These are phyloP conservation scores for Fomitopsis pulvina DNA, from an alignment of 768 basidiomycete genomes.

Conservation along the genomic window DNA sequence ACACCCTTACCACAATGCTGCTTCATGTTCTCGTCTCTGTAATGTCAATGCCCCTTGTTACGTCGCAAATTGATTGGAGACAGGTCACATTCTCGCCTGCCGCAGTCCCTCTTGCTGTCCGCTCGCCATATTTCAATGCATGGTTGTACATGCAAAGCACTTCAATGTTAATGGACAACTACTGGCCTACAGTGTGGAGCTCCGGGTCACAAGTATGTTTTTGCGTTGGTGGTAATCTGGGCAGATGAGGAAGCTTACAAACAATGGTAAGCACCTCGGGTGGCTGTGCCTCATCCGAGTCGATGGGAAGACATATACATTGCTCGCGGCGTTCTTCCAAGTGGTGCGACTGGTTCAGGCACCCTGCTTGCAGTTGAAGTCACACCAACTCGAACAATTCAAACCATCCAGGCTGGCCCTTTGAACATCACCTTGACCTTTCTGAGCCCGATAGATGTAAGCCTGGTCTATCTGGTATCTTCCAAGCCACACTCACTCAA, in stretches of 20 bases:
- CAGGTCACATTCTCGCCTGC: slow-evolving; percentile 16
- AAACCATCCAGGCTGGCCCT: slow-evolving; percentile 26
- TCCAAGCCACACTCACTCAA: not conserved
- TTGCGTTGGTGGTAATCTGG: not conserved
- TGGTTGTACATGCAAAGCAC: slow-evolving; percentile 9
- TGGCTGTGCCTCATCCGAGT: slow-evolving; percentile 15
- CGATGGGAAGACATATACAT: slow-evolving; percentile 11
- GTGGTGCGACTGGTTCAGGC: slow-evolving; percentile 4
- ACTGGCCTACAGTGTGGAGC: slow-evolving; percentile 15
- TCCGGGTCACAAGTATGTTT: not conserved
- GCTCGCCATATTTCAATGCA: slow-evolving; percentile 20
- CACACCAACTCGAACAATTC: slow-evolving; percentile 30
- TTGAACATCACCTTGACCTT: slow-evolving; percentile 32
- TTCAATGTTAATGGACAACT: not conserved
- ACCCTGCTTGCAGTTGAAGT: slow-evolving; percentile 16
- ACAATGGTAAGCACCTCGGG: slow-evolving; percentile 6
- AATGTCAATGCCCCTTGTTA: too few relatives aligned
- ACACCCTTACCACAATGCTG: too few relatives aligned
- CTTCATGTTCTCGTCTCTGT: too few relatives aligned
- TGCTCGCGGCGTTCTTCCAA: slow-evolving; percentile 4
- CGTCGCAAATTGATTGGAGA: too few relatives aligned
- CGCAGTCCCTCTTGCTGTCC: slow-evolving; percentile 19
- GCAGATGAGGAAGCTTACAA: not conserved
- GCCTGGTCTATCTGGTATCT: not conserved
- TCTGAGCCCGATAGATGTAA: slow-evolving; percentile 32